Evolutionary conservation across 2,329 filamentous ascomycete genomes (phyloP).

Genomic region (Epicoccum sorghinum): DNA sequence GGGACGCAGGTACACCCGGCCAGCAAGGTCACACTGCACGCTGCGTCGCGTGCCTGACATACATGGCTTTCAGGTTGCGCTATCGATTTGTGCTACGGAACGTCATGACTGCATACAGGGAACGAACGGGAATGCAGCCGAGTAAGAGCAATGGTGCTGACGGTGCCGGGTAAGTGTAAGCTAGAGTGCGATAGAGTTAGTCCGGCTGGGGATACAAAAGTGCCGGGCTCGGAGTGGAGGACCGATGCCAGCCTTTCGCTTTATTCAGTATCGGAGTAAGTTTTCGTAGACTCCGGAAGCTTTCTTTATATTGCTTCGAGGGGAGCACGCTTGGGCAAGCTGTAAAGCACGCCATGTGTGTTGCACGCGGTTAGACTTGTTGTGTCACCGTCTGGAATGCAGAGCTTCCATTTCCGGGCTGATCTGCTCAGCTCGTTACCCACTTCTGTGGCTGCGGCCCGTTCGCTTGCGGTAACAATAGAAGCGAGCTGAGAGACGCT

Average conservation of each 20-base stretch:
- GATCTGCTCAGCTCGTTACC: background rate
- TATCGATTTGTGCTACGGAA: slow-evolving; percentile 12
- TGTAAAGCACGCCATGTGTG: slow-evolving; percentile 8
- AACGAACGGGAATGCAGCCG: slow-evolving; percentile 1
- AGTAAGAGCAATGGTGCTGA: background rate
- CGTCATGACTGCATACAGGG: slow-evolving; percentile 6
- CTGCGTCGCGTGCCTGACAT: slow-evolving; percentile 4
- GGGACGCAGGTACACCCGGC: slow-evolving; percentile 11
- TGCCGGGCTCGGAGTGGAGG: background rate
- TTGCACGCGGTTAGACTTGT: slow-evolving; percentile 7
- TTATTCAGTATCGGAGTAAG: too few relatives aligned
- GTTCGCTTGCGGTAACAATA: background rate
- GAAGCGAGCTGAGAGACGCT: background rate
- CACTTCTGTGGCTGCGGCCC: background rate
- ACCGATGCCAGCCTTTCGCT: slow-evolving; percentile 1
- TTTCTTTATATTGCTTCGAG: background rate
- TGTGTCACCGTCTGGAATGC: slow-evolving; percentile 1
- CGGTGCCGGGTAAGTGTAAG: background rate
- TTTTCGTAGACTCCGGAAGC: too few relatives aligned
- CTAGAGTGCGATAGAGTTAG: background rate
- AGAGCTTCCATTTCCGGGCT: background rate
- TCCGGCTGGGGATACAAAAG: background rate
- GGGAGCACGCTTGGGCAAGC: background rate
- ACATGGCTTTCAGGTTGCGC: background rate
- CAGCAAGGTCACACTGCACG: slow-evolving; percentile 10